Evolutionary conservation across 306 rosid genomes (phyloP), one percentile per base, ranked within the genome.

Genomic region (Aeschynomene evenia): DNA sequence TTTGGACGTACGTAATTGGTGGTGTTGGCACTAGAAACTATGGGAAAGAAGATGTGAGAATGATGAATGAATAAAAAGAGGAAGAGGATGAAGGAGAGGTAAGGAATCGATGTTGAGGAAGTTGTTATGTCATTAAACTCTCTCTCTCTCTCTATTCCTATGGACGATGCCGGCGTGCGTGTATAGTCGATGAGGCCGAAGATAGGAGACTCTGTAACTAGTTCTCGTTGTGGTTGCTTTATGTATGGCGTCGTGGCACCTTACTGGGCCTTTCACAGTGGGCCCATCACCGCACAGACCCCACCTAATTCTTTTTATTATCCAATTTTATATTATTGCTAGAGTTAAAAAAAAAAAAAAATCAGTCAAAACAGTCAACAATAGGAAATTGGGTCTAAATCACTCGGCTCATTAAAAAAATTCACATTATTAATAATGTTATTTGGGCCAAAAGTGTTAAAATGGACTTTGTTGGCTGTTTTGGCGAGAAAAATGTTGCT

Each of bases 61-160:
- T 5, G 28, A 24, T 10, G 66, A 45, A 57, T 7, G 60, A n/a
- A 70, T 11, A 7, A 0, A 14, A 9, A 1, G n/a, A 63, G 14
- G 14, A 4, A 68, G 20, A 53, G 37, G 36, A 4, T 55, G 20
- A 18, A 56, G 7, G 45, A 20, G 16, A 57, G 24, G 2, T 40
- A 16, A 0, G 6, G 19, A 33, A 33, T 37, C 1, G 33, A 10
- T 16, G 45, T 21, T 23, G 65, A 37, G 54, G 45, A 45, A 29
- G 67, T 70, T 70, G 57, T 70, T 43, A 28, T 42, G 46, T 56
- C 74, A 69, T 15, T 28, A 39, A 39, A 69, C 40, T 39, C 13
- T 70, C 20, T 50, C 31, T 5, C 71, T 31, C 33, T 39, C 50
- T 43, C 19, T 14, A 5, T 43, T 18, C 1, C 16, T 3, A 8